Evolutionary conservation across 257 asterid genomes (phyloP).

Genomic region (Knoxia roxburghii): DNA sequence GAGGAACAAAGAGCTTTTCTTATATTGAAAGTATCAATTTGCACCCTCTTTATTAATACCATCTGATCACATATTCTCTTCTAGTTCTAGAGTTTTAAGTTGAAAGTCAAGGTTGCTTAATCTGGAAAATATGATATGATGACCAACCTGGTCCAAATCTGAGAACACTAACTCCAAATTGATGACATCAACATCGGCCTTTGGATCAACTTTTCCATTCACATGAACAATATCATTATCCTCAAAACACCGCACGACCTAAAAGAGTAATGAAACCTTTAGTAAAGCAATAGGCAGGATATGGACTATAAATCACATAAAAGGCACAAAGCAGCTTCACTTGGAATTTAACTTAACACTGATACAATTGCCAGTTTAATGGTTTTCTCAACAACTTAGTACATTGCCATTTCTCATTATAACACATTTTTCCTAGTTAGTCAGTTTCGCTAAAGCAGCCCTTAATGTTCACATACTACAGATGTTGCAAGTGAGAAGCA

Average conservation of each 20-base stretch:
- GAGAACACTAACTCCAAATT: conserved; percentile 89
- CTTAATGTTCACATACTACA: background rate
- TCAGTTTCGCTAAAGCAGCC: background rate
- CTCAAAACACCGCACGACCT: conserved; percentile 98
- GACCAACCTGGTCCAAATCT: conserved; percentile 90
- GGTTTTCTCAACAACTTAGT: background rate
- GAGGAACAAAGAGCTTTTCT: background rate
- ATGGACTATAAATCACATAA: background rate
- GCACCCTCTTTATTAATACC: background rate
- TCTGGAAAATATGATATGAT: conserved; percentile 10
- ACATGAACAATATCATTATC: conserved; percentile 97
- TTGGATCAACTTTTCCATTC: conserved; percentile 87
- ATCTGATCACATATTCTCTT: background rate
- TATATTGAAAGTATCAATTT: background rate
- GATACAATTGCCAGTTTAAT: background rate
- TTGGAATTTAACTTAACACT: background rate
- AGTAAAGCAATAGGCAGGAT: background rate
- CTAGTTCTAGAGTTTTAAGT: background rate
- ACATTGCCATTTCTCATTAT: background rate
- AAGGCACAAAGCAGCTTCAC: background rate
- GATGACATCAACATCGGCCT: conserved; percentile 84
- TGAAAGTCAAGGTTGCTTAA: conserved; percentile 6
- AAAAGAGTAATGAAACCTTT: conserved; percentile 11
- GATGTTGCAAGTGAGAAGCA: background rate
- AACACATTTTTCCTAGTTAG: background rate